Conservation (phyloP, 1,139 yeast genomes). For the Suhomyces anneliseae region DNA sequence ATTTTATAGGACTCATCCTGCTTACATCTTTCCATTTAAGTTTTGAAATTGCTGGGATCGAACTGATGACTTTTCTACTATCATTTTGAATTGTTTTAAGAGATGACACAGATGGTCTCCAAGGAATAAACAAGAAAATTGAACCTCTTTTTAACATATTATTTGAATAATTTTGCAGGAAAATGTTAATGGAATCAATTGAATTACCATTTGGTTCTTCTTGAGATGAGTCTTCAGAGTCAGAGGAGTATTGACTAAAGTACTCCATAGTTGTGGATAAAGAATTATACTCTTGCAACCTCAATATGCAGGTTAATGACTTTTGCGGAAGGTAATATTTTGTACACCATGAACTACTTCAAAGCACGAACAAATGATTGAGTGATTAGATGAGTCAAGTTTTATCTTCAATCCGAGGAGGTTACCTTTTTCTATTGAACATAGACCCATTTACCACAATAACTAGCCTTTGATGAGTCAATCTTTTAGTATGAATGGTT, state of each 20-base stretch:
- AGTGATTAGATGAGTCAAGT: no score
- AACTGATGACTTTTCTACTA: neutral
- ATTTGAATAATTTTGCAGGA: constrained; percentile 16
- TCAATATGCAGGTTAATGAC: neutral
- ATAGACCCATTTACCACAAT: no score
- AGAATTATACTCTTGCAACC: neutral
- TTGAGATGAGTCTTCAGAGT: constrained; percentile 5
- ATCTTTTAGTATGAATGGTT: no score
- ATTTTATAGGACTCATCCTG: constrained; percentile 5
- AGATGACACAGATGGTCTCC: constrained; percentile 15
- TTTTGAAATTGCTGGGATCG: constrained; percentile 1
- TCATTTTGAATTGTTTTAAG: constrained; percentile 4
- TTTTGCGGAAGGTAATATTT: no score
- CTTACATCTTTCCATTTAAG: constrained; percentile 12
- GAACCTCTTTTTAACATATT: constrained; percentile 11
- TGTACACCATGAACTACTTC: no score
- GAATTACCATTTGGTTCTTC: constrained; percentile 4
- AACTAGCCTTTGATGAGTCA: no score
- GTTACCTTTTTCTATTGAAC: no score
- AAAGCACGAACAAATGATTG: no score
- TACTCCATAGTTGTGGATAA: constrained; percentile 12
- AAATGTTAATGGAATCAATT: constrained; percentile 8
- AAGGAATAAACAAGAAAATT: constrained; percentile 19
- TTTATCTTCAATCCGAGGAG: no score
- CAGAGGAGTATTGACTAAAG: constrained; percentile 15